Evolutionary conservation across 2,329 filamentous ascomycete species (phyloP).

Genomic region (Albifimbria verrucaria): DNA sequence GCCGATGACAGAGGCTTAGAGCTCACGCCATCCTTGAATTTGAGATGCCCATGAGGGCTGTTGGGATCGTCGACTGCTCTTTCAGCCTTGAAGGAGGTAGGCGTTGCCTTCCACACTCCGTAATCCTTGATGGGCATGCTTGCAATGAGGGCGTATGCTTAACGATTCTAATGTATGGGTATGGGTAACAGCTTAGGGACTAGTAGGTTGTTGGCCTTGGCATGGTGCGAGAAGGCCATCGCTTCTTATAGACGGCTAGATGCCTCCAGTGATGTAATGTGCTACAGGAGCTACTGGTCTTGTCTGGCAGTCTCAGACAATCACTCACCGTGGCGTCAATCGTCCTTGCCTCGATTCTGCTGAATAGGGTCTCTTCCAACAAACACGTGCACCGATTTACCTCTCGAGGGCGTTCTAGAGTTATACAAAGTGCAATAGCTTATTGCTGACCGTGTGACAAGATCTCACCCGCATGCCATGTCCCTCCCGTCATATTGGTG

Average conservation of each 20-base stretch:
- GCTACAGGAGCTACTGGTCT: neutral
- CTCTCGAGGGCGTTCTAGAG: neutral
- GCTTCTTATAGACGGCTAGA: neutral
- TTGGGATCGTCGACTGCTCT: neutral
- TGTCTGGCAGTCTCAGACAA: neutral
- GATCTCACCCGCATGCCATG: neutral
- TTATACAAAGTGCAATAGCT: neutral
- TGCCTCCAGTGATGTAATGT: too few relatives aligned
- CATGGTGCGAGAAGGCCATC: neutral
- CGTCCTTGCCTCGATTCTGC: neutral
- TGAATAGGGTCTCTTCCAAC: neutral
- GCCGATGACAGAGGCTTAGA: conserved; percentile 1
- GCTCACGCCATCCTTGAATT: conserved; percentile 3
- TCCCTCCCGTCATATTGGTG: neutral
- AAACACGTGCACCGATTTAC: neutral
- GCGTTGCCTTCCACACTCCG: conserved; percentile 9
- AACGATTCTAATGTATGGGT: too few relatives aligned
- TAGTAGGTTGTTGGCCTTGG: too few relatives aligned
- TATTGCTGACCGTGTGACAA: neutral
- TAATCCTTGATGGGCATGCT: conserved; percentile 9
- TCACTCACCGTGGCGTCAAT: neutral
- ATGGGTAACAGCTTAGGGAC: neutral
- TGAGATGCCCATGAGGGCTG: conserved; percentile 4
- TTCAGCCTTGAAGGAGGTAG: neutral
- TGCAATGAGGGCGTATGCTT: neutral